Conservation (phyloP, 257 asterid species). For the Nicotiana noctiflora region DNA sequence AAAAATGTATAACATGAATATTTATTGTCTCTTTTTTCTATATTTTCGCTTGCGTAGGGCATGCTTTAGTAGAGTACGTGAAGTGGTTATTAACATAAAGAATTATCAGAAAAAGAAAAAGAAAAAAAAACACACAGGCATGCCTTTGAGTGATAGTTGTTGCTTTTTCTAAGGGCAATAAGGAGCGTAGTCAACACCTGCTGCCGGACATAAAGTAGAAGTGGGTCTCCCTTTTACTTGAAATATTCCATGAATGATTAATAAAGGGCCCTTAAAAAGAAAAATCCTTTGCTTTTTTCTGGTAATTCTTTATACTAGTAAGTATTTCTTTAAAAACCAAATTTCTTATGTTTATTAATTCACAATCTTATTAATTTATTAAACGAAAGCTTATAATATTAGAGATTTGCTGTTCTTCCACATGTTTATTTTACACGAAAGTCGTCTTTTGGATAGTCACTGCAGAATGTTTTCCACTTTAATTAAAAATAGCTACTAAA, state of each 20-base stretch:
- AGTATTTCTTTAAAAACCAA: background rate
- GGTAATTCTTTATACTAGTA: background rate
- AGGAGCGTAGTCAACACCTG: constrained; percentile 53
- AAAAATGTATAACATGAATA: background rate
- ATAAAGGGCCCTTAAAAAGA: constrained; percentile 44
- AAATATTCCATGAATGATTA: constrained; percentile 63
- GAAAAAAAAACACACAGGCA: background rate
- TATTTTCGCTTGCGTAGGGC: background rate
- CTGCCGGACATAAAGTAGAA: constrained; percentile 43
- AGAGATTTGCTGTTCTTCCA: constrained; percentile 3
- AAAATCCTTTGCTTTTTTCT: background rate
- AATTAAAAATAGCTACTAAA: background rate
- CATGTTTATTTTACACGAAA: constrained; percentile 14
- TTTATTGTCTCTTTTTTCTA: background rate
- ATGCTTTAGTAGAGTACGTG: background rate
- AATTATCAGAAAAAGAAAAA: background rate
- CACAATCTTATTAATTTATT: background rate
- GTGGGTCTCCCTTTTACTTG: constrained; percentile 47
- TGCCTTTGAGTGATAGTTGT: background rate
- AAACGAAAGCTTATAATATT: background rate
- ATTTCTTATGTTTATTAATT: background rate
- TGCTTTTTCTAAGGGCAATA: constrained; percentile 3
- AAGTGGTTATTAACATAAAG: background rate
- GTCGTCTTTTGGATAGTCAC: constrained; percentile 13
- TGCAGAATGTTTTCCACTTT: constrained; percentile 13